phyloP scores from a whole-genome alignment of 2,329 filamentous ascomycete species.

The Apiospora kogelbergensis region DNA sequence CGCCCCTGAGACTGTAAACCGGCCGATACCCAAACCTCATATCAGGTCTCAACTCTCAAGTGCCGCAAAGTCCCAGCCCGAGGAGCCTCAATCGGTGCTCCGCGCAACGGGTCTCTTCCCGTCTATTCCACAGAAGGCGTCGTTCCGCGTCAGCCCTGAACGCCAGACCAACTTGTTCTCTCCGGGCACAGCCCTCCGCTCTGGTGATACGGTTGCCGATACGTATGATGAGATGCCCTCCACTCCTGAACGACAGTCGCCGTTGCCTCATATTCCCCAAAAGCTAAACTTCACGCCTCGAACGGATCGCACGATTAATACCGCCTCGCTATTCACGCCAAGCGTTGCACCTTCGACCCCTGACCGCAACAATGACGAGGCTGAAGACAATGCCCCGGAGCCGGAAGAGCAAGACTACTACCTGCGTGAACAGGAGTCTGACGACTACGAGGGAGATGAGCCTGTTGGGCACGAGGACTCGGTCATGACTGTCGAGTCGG shows the following conservation, averaged over 20 bases:
- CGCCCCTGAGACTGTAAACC: not conserved
- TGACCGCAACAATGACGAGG: constrained; percentile 1
- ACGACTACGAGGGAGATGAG: not conserved
- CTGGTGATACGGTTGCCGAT: constrained; percentile 26
- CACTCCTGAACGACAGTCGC: constrained; percentile 33
- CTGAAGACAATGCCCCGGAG: constrained; percentile 11
- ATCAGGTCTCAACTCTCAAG: constrained; percentile 19
- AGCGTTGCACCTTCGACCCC: constrained; percentile 27
- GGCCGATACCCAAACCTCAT: not conserved
- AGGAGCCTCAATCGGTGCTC: constrained; percentile 27
- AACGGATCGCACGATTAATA: constrained; percentile 30
- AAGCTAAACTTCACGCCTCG: constrained; percentile 51
- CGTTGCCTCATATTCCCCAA: constrained; percentile 40
- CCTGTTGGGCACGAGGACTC: constrained; percentile 27
- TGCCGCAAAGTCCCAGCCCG: constrained; percentile 19
- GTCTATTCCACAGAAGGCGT: constrained; percentile 33
- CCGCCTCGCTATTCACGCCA: constrained; percentile 39
- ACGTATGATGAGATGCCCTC: constrained; percentile 25
- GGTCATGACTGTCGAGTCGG: constrained; percentile 38
- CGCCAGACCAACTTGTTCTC: constrained; percentile 37
- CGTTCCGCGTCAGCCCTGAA: constrained; percentile 12
- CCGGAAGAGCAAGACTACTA: constrained; percentile 1
- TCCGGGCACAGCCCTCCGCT: constrained; percentile 25
- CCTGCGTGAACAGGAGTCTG: constrained; percentile 1
- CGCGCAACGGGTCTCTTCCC: constrained; percentile 32